These are phyloP conservation scores for Stramenopiles sp. DNA, from an alignment of 352 stramenopile species.

Conservation along the genomic window DNA sequence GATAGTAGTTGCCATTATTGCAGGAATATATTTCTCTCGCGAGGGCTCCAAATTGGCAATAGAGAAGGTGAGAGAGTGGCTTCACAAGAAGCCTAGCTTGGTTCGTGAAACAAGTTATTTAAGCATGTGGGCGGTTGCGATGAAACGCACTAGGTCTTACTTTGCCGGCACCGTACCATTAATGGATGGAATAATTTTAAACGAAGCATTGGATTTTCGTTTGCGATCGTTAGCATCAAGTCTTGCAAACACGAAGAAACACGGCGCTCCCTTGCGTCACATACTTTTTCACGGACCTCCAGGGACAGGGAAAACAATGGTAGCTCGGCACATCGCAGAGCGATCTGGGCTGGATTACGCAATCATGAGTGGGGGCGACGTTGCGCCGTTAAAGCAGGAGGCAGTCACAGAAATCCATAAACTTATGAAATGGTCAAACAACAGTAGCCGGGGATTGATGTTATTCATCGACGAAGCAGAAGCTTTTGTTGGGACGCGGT, in stretches of 20 bases:
- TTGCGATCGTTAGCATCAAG: background rate
- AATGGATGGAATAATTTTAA: background rate
- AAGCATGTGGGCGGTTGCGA: no score
- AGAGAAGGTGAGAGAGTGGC: no score
- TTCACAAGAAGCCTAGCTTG: conserved; percentile 42
- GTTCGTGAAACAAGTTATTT: conserved; percentile 45
- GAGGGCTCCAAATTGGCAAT: no score
- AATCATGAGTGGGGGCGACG: conserved; percentile 93
- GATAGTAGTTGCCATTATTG: conserved; percentile 34
- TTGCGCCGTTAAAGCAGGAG: conserved; percentile 77
- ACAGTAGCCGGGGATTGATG: conserved; percentile 87
- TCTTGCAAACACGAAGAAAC: conserved; percentile 51
- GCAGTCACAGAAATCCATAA: conserved; percentile 52
- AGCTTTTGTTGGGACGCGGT: conserved; percentile 93
- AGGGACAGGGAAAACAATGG: conserved; percentile 97
- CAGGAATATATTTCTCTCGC: conserved; percentile 39
- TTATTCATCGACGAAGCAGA: conserved; percentile 98
- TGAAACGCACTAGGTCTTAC: no score
- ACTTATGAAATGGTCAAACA: conserved; percentile 63
- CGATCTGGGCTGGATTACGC: conserved; percentile 94
- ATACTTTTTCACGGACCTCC: conserved; percentile 89
- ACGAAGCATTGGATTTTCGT: conserved; percentile 1
- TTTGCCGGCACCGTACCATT: no score
- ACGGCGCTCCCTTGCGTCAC: conserved; percentile 90
- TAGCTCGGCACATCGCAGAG: conserved; percentile 83